These are phyloP conservation scores for Apiospora kogelbergensis DNA, from an alignment of 2,329 filamentous ascomycete species.

Conservation along the genomic window DNA sequence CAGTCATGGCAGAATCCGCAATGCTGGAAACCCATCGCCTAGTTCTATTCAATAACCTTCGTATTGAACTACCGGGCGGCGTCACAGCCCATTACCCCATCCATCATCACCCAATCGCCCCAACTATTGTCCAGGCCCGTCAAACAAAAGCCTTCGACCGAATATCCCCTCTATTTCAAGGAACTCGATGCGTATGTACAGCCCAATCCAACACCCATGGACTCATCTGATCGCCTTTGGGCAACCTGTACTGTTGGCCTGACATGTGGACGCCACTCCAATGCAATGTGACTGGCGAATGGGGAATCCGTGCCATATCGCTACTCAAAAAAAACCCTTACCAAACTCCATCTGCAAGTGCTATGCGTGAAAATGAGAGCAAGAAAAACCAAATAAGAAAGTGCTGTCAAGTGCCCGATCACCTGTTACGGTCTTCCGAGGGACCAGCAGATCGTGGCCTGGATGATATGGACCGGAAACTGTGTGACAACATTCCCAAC, in stretches of 20 bases:
- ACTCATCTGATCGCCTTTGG: neutral
- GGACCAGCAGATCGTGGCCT: neutral
- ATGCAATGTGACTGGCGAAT: constrained; percentile 2
- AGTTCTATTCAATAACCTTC: neutral
- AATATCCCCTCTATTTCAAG: neutral
- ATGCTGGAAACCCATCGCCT: neutral
- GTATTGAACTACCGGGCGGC: neutral
- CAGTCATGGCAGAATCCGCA: neutral
- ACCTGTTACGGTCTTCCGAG: constrained; percentile 17
- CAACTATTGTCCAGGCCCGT: neutral
- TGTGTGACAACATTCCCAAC: constrained; percentile 30
- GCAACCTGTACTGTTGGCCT: neutral
- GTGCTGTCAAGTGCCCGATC: constrained; percentile 1
- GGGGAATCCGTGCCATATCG: neutral
- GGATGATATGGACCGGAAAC: constrained; percentile 21
- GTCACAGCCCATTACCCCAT: neutral
- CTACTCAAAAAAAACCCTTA: neutral
- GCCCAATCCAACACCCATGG: neutral
- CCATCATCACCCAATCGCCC: neutral
- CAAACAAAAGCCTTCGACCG: neutral
- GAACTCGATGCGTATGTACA: neutral
- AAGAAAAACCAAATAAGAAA: neutral
- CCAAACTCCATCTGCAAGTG: constrained; percentile 9
- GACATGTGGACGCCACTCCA: neutral
- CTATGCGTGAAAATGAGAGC: neutral